Percentiles rank a stretch among this genome's conserved stretches.
Conservation (phyloP, 768 basidiomycete genomes). For the Naganishia onofrii region DNA sequence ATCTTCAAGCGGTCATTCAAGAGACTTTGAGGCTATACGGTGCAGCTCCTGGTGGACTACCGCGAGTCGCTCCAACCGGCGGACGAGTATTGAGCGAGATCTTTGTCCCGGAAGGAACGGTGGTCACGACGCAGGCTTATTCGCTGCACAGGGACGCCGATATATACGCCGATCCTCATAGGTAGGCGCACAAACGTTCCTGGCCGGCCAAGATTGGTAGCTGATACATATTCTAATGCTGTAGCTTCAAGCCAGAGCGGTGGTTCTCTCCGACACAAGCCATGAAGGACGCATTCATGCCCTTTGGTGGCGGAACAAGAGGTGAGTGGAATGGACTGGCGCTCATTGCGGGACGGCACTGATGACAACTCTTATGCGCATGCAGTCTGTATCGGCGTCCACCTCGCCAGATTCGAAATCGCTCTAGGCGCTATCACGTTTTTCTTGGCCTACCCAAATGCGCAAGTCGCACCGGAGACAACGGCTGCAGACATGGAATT, state of each 20-base stretch:
- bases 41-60: conserved; percentile 4
- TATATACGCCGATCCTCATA: conserved; percentile 9
- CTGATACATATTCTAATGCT: neutral
- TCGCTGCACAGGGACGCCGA: conserved; percentile 11
- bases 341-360: neutral
- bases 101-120: conserved; percentile 5
- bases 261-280: conserved; percentile 14
- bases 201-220: neutral
- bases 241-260: conserved; percentile 16
- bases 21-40: conserved; percentile 17
- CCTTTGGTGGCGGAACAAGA: conserved; percentile 9
- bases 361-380: too few species aligned
- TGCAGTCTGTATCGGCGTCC: conserved; percentile 7
- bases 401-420: conserved; percentile 9
- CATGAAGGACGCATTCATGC: conserved; percentile 18
- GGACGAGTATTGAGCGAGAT: conserved; percentile 4
- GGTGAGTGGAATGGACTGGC: neutral
- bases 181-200: neutral
- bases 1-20: conserved; percentile 2
- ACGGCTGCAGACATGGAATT: conserved; percentile 2
- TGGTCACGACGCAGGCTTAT: conserved; percentile 12
- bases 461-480: neutral
- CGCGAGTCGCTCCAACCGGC: neutral
- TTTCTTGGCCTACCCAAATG: conserved; percentile 6
- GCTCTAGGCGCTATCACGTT: conserved; percentile 13